These are phyloP conservation scores for Lavandula angustifolia DNA, from an alignment of 257 asterid species.

Conservation along the genomic window DNA sequence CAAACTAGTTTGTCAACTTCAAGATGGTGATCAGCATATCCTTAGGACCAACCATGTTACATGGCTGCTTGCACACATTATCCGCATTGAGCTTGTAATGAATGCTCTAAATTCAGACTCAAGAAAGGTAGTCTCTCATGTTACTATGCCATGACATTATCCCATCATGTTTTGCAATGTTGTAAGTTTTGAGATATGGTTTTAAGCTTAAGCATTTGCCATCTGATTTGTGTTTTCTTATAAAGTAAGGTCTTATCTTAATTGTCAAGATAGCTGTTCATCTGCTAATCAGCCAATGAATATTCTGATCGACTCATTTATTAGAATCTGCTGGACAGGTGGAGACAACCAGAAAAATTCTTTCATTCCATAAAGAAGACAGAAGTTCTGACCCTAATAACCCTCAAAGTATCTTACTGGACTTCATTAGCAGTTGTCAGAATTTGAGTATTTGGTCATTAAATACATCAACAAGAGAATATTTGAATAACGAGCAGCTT, in stretches of 20 bases:
- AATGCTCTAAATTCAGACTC: conserved; percentile 80
- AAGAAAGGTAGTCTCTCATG: conserved; percentile 66
- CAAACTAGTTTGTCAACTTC: conserved; percentile 89
- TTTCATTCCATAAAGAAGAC: conserved; percentile 93
- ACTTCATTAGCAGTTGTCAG: conserved; percentile 97
- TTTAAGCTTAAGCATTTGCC: conserved; percentile 14
- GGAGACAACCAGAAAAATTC: conserved; percentile 90
- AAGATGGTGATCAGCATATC: conserved; percentile 78
- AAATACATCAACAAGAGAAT: conserved; percentile 87
- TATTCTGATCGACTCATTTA: conserved; percentile 26
- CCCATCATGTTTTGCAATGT: conserved; percentile 25
- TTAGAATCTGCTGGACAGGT: conserved; percentile 57
- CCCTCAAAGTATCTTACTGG: conserved; percentile 89
- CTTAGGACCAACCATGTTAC: conserved; percentile 97
- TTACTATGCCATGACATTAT: conserved; percentile 26
- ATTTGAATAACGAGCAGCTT: conserved; percentile 87
- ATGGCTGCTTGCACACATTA: conserved; percentile 95
- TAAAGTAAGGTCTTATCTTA: conserved; percentile 16
- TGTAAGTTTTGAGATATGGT: conserved; percentile 14
- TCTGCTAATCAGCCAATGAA: conserved; percentile 13
- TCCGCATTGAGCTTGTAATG: conserved; percentile 93
- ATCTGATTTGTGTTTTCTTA: conserved; percentile 19
- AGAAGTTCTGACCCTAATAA: conserved; percentile 80
- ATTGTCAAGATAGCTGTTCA: conserved; percentile 21
- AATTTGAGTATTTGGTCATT: conserved; percentile 93